Evolutionary conservation across 768 basidiomycete species (phyloP), one percentile per base, ranked within the genome.

Genomic region (Galerina sulciceps): DNA sequence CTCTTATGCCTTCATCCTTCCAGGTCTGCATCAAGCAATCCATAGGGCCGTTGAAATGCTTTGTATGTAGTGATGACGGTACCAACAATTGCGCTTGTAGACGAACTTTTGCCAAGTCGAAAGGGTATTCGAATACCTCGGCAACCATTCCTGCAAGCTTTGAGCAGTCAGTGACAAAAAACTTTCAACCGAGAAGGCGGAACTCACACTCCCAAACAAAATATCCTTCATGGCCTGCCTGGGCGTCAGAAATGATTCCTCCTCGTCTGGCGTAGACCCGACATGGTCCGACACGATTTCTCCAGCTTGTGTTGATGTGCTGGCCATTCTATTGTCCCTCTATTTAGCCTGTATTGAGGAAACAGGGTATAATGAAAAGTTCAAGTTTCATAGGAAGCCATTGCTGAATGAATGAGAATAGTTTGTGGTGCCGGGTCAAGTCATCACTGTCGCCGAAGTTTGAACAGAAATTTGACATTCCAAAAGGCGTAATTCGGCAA

Each of bases 21-120:
- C 86, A 94, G 0, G 96, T 98, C 71, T 90, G 85, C 46, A 76
- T 75, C 57, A 98, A 81, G 72, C 95, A 96, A 73, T 99, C 93
- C 58, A 94, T 65, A 0, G 96, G 95, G 0, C 96, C 96, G 13
- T 78, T 86, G 76, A 94, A 99, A 15, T 87, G 84, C 50, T 75
- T 65, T 18, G 68, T 59, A 55, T 74, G 71, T 18, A 82, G 76
- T 13, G 84, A 64, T 6, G 64, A 50, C 10, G 84, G 75, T 60
- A 91, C 86, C 53, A 96, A 80, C 11, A 96, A 88, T 68, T 98
- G 96, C 1, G 92, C 85, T 73, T 99, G 96, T 42, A 99, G 81
- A 48, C 96, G 85, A 58, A 97, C 96, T 77, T 97, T 98, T 55
- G 94, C 90, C 36, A 99, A 84, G 74, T 98, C 96, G 67, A 96